phyloP scores from a whole-genome alignment of 2,329 filamentous ascomycete genomes.

The Colletotrichum gigasporum region DNA sequence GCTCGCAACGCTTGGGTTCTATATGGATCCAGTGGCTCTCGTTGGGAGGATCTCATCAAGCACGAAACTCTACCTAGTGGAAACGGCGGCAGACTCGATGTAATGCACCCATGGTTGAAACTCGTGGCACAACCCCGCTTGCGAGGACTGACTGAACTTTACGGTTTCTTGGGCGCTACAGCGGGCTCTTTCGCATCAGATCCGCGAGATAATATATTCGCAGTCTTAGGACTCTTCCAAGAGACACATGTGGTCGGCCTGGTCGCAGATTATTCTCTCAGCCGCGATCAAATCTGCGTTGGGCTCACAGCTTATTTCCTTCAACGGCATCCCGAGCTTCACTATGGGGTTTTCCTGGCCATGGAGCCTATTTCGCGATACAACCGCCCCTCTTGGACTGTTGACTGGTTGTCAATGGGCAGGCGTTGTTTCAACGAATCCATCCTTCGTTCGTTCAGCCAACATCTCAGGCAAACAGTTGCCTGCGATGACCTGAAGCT shows the following conservation, averaged over 20 bases:
- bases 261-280: neutral
- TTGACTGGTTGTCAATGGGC: neutral
- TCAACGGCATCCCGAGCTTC: neutral
- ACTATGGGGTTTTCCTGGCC: no score
- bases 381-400: neutral
- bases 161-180: neutral
- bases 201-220: neutral
- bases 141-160: neutral
- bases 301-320: neutral
- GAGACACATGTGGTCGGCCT: neutral
- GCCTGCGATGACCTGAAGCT: no score
- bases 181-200: neutral
- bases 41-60: neutral
- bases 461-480: no score
- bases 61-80: no score
- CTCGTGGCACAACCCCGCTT: neutral
- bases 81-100: no score
- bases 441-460: neutral
- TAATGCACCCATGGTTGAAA: neutral
- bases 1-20: neutral
- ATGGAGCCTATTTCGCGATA: neutral
- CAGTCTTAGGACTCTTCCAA: neutral
- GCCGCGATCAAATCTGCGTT: neutral
- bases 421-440: neutral
- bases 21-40: neutral